Evolutionary conservation across 768 basidiomycete species (phyloP).

Genomic region (Mrakia hoshinonis): DNA sequence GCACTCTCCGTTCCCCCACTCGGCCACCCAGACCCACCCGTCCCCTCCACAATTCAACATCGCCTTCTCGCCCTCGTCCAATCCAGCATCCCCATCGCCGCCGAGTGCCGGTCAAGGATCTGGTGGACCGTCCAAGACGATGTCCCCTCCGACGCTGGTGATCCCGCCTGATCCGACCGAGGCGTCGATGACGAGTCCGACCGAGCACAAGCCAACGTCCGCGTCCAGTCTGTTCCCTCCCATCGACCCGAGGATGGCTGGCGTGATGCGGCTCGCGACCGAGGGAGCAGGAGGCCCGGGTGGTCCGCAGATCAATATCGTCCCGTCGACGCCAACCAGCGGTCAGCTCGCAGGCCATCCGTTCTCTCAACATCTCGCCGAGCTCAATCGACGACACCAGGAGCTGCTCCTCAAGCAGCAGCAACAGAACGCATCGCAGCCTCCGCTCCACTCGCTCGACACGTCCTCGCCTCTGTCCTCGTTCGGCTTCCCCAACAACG

Average conservation of each 20-base stretch:
- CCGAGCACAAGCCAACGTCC: not conserved
- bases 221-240: conserved; percentile 22
- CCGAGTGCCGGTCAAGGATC: not conserved
- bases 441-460: not conserved
- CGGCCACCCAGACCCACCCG: not conserved
- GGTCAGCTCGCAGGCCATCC: conserved; percentile 13
- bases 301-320: conserved; percentile 24
- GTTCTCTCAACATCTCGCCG: conserved; percentile 1
- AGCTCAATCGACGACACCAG: conserved; percentile 6
- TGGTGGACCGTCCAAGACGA: not conserved
- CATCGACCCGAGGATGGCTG: conserved; percentile 1
- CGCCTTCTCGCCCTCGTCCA: not conserved
- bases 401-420: conserved; percentile 1
- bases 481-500: not conserved
- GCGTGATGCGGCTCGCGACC: conserved; percentile 3
- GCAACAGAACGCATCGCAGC: not conserved
- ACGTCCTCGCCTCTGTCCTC: not conserved
- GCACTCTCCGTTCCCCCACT: not conserved
- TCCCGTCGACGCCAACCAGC: conserved; percentile 19
- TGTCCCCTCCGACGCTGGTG: conserved; percentile 11
- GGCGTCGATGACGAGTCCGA: not conserved
- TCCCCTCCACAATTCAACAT: conserved; percentile 7
- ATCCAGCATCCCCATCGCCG: not conserved
- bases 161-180: not conserved
- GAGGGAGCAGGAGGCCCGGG: conserved; percentile 5